phyloP scores from a whole-genome alignment of 805 yeast genomes.

The Yamadazyma sp. region DNA sequence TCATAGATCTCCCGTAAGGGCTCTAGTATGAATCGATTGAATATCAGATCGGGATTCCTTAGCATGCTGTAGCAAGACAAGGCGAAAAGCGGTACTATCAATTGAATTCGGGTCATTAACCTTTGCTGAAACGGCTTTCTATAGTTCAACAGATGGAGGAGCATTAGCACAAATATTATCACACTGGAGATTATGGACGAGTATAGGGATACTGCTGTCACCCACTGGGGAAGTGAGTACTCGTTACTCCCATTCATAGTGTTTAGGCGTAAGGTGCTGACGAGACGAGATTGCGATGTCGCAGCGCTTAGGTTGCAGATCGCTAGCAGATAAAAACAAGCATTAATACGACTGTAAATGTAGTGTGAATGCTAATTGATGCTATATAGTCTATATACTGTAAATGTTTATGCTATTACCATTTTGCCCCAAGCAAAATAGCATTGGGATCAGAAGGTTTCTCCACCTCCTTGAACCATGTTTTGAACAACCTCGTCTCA shows the following conservation, averaged over 20 bases:
- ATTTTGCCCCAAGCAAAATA: slow-evolving; percentile 53
- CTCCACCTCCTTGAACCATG: slow-evolving; percentile 52
- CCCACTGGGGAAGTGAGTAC: slow-evolving; percentile 18
- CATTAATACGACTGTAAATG: no score
- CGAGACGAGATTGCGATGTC: no score
- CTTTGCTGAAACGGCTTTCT: slow-evolving; percentile 89
- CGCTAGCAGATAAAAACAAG: no score
- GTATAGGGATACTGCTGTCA: slow-evolving; percentile 21
- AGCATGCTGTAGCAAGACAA: slow-evolving; percentile 63
- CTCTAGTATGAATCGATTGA: slow-evolving; percentile 52
- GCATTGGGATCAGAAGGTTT: slow-evolving; percentile 49
- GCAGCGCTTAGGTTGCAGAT: no score
- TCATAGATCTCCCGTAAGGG: slow-evolving; percentile 89
- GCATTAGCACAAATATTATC: slow-evolving; percentile 24
- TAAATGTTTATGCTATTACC: slow-evolving; percentile 34
- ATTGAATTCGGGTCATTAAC: slow-evolving; percentile 73
- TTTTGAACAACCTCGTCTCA: slow-evolving; percentile 41
- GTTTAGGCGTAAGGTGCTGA: slow-evolving; percentile 4
- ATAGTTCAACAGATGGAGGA: slow-evolving; percentile 56
- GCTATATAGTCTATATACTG: neutral
- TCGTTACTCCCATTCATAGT: neutral
- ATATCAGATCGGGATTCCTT: slow-evolving; percentile 38
- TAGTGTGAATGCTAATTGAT: no score
- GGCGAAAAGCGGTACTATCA: slow-evolving; percentile 81
- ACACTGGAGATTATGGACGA: slow-evolving; percentile 22